Evolutionary conservation across 352 stramenopile genomes (phyloP), one percentile per base, ranked within the genome.

Genomic region (Aphanomyces invadans): DNA sequence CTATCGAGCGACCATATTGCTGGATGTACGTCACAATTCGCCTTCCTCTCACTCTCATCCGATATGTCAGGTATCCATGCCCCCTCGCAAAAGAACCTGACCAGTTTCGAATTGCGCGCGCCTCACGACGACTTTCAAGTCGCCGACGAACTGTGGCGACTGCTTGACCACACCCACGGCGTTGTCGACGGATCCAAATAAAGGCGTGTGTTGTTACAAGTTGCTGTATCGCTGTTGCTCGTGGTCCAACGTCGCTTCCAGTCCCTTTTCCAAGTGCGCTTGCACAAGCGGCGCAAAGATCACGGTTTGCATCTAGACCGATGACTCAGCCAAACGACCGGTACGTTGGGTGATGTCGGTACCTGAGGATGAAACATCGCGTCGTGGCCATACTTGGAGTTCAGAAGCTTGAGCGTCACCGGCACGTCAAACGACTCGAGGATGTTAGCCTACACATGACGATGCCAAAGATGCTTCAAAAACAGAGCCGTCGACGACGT

Each of bases 351-450:
- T 17, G 5, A 53, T 36, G 17, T 52, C 9, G 10, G 17, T 79
- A 91, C 89, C 66, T 89, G 82, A 0, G 62, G 68, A 62, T 90
- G 79, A 73, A 96, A 92, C 83, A 96, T 94, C 51, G 87, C 70
- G 66, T 95, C 87, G 70, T 96, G 87, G 31, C 87, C 87, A 45
- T 88, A 95, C 64, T 89, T 92, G 11, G 80, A 93, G 72, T 92
- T 76, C 39, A 96, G 74, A 33, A 90, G 76, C 11, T 90, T 75
- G 2, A 95, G 74, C 52, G 78, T 70, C 49, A 77, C 78, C 49
- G 86, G 73, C 63, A 71, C 74, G 69, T 77, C 84, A 68, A 82
- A 95, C 55, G 76, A 91, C 70, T 92, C 79, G 17, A 93, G 65
- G 42, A 93, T 91, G 70, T 87, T 78, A 15, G 88, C 79, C 36